These are phyloP conservation scores for Theileria equi DNA, from an alignment of 169 alveolate genomes.

Conservation along the genomic window DNA sequence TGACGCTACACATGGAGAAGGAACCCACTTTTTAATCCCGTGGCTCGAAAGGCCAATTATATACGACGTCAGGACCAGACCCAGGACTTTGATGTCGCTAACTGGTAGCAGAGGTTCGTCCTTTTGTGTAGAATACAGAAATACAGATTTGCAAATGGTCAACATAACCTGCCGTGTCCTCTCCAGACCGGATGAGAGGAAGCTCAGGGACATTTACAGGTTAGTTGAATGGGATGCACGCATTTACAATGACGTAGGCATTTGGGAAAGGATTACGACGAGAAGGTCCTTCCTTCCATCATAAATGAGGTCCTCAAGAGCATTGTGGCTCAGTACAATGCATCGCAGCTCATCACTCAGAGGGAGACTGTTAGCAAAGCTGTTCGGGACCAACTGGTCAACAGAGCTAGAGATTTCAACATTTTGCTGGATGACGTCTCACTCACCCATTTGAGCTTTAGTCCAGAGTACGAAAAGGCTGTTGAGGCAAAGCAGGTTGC, in stretches of 20 bases:
- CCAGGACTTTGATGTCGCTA: slow-evolving; percentile 86
- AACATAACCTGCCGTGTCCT: slow-evolving; percentile 92
- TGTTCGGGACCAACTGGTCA: slow-evolving; percentile 88
- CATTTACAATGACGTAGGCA: slow-evolving; percentile 17
- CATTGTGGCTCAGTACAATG: slow-evolving; percentile 95
- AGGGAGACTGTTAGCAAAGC: slow-evolving; percentile 87
- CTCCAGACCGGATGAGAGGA: slow-evolving; percentile 87
- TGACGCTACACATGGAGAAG: slow-evolving; percentile 87
- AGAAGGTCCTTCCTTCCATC: slow-evolving; percentile 94
- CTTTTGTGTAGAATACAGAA: background rate
- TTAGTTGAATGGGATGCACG: slow-evolving; percentile 36
- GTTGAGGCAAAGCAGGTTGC: slow-evolving; percentile 98
- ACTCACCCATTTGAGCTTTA: slow-evolving; percentile 88
- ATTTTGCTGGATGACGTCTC: slow-evolving; percentile 95
- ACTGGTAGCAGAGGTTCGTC: slow-evolving; percentile 90
- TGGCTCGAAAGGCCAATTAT: slow-evolving; percentile 93
- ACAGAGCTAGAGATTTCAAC: slow-evolving; percentile 92
- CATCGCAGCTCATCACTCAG: slow-evolving; percentile 92
- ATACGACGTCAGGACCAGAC: slow-evolving; percentile 91
- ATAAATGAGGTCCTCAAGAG: slow-evolving; percentile 94
- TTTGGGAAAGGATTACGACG: slow-evolving; percentile 93
- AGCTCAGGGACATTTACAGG: slow-evolving; percentile 82
- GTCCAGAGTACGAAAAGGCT: slow-evolving; percentile 90
- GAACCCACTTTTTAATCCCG: slow-evolving; percentile 94
- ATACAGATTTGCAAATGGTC: slow-evolving; percentile 89